Evolutionary conservation across 768 basidiomycete genomes (phyloP).

Genomic region (Mycena pura): DNA sequence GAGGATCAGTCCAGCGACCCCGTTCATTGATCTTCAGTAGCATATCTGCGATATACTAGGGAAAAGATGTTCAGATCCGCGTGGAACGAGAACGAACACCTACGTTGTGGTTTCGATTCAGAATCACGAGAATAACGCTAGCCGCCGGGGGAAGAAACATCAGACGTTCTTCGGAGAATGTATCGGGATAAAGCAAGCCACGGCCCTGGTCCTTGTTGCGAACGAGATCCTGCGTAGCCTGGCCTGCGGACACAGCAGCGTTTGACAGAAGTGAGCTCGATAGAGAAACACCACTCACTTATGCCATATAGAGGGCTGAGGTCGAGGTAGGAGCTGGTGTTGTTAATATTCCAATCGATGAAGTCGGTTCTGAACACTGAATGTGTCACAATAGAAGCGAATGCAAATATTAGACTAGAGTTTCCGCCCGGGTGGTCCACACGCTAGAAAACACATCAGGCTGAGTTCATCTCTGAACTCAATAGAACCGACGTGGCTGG

Average conservation of each 20-base stretch:
- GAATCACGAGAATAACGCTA: conserved; percentile 59
- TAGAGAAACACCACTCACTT: conserved; percentile 34
- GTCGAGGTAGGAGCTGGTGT: conserved; percentile 62
- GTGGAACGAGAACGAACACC: conserved; percentile 14
- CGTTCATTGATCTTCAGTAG: conserved; percentile 63
- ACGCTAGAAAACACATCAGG: conserved; percentile 35
- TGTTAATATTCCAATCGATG: conserved; percentile 51
- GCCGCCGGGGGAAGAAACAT: conserved; percentile 59
- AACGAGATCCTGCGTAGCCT: conserved; percentile 46
- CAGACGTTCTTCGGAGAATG: conserved; percentile 58
- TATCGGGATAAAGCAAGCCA: conserved; percentile 60
- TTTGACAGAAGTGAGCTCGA: not conserved
- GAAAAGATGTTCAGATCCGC: not conserved
- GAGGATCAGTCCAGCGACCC: conserved; percentile 50
- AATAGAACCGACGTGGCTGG: conserved; percentile 45
- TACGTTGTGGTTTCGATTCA: conserved; percentile 67
- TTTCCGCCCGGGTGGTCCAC: conserved; percentile 59
- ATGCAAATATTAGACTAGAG: conserved; percentile 70
- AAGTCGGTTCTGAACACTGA: conserved; percentile 58
- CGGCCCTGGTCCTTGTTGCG: conserved; percentile 54
- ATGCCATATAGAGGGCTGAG: conserved; percentile 62
- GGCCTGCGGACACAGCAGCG: conserved; percentile 31
- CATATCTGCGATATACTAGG: conserved; percentile 58
- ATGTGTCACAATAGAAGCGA: conserved; percentile 68
- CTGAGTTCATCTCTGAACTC: not conserved